Base-by-base conservation (phyloP, 352 stramenopile genomes). In the Pythium vanterpoolii region DNA sequence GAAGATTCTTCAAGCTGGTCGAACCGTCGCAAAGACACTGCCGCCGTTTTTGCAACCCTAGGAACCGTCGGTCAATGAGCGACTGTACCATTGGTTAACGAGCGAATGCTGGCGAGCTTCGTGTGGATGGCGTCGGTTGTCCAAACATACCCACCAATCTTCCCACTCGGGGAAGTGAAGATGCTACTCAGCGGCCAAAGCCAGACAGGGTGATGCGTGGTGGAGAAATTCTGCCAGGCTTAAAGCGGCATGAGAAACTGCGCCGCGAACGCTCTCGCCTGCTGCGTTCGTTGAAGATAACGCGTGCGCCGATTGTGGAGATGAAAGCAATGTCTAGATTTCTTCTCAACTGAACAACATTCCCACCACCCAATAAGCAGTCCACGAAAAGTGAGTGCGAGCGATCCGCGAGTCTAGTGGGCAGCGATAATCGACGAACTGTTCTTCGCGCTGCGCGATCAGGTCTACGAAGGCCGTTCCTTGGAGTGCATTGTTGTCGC, bases 381-480 rank as follows among this genome's bases (percentile, higher is more conserved):
- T n/a, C n/a, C 8, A 18, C 33, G 5, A 26, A 50, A 28, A 18
- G 27, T 49, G 11, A 21, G 11, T 13, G 23, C 23, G 31, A 28
- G 23, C 21, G 23, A 34, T 30, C 42, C 4, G 23, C 33, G 16
- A 14, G 5, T 38, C 16, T 26, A 28, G 18, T 27, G 4, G n/a
- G 26, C 51, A 4, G 42, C 42, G 14, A 60, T 43, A 1, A 47
- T 60, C 24, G 53, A 60, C 18, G 53, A 60, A 31, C 31, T 60
- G 0, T 46, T 60, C 18, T 38, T 21, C 19, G 43, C 6, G 1
- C 19, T 60, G 7, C 6, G 26, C 3, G 42, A 60, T 33, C 53
- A 28, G 3, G 42, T 53, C 21, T 46, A 53, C 31, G 30, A 46
- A 8, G 31, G 42, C 5, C 53, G 53, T 8, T 36, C 18, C 9